Conservation (phyloP, 139 green algal genomes). For the Nannochloris sp. region DNA sequence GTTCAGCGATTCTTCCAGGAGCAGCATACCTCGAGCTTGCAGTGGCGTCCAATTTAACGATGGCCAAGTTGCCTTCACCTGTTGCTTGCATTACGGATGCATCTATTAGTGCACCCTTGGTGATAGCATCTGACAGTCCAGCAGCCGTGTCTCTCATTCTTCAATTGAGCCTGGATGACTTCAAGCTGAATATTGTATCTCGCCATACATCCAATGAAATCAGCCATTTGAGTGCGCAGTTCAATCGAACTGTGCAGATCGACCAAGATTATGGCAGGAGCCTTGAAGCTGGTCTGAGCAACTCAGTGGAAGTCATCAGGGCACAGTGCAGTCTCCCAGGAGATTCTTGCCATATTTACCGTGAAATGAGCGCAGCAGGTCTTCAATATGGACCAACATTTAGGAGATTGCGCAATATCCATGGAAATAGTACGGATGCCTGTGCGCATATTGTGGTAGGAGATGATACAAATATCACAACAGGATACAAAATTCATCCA, state of each 20-base stretch:
- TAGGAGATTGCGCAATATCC: conserved; percentile 22
- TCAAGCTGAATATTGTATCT: conserved; percentile 27
- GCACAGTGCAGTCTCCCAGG: conserved; percentile 28
- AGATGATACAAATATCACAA: not conserved
- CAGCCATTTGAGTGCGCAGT: not conserved
- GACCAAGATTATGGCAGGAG: too few species aligned
- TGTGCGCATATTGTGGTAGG: not conserved
- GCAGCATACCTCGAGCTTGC: conserved; percentile 60
- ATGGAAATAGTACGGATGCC: not conserved
- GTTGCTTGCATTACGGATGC: conserved; percentile 13
- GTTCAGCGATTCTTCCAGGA: conserved; percentile 46
- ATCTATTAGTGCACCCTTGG: conserved; percentile 37
- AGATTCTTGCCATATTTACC: conserved; percentile 29
- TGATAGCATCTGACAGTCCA: conserved; percentile 14
- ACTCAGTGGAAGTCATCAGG: conserved; percentile 26
- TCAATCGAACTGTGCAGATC: too few species aligned
- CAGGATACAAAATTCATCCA: conserved; percentile 13
- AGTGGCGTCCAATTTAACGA: conserved; percentile 14
- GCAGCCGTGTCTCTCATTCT: not conserved
- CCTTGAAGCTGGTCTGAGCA: too few species aligned
- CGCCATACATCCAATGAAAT: not conserved
- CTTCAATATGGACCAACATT: conserved; percentile 63
- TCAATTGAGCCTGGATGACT: conserved; percentile 6
- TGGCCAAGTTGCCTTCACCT: conserved; percentile 9
- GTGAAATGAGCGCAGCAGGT: conserved; percentile 32